A percentile compares a stretch with the other conserved stretches of the same genome.
Conservation (phyloP, 305 asterid species). For the Solanum hybrid region DNA sequence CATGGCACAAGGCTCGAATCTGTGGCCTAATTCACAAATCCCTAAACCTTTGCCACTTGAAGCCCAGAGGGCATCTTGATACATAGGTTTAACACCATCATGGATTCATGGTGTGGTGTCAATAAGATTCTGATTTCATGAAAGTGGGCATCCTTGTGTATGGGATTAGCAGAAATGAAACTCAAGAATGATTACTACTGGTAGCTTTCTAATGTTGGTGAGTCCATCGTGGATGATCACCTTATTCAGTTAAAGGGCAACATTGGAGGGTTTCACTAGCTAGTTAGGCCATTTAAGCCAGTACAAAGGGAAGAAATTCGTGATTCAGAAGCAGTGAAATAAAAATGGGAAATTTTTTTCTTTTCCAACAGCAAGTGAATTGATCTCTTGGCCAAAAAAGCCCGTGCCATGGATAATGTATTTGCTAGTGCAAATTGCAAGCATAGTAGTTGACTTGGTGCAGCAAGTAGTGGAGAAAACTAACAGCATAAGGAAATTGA, state of each 20-base stretch:
- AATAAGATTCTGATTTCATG: not conserved
- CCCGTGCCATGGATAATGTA: not conserved
- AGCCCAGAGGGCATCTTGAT: not conserved
- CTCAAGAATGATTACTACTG: not conserved
- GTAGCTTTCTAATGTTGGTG: not conserved
- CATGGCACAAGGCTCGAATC: not conserved
- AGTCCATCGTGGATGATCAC: not conserved
- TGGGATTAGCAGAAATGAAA: not conserved
- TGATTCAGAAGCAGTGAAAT: not conserved
- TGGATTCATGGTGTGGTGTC: not conserved
- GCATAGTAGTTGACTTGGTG: not conserved
- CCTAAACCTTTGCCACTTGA: not conserved
- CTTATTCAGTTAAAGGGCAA: not conserved
- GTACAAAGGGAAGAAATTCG: not conserved
- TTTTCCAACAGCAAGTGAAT: not conserved
- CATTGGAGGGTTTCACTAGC: not conserved
- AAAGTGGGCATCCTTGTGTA: not conserved
- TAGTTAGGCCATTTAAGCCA: not conserved
- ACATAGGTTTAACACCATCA: not conserved
- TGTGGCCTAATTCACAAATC: not conserved
- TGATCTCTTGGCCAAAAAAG: not conserved
- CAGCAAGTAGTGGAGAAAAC: not conserved
- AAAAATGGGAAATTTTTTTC: not conserved
- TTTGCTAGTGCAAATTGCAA: not conserved
- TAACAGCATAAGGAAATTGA: not conserved